These are phyloP conservation scores for Cercospora sp. DNA, from an alignment of 2,329 filamentous ascomycete genomes.

Conservation along the genomic window DNA sequence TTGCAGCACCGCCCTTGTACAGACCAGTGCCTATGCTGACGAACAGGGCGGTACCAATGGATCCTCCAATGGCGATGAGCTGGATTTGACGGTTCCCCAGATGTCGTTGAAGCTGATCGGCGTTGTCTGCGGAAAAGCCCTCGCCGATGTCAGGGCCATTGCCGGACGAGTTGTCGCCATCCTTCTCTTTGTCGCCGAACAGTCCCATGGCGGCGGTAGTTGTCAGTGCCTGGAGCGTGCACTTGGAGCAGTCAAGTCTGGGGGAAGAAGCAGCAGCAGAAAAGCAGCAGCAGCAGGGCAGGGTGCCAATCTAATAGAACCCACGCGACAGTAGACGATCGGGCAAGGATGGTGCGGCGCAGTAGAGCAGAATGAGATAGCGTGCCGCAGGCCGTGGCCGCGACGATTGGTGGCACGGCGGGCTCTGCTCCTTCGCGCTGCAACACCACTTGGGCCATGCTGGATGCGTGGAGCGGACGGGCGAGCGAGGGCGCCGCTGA, in stretches of 20 bases:
- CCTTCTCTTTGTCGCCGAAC: constrained; percentile 23
- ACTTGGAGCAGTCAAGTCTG: background rate
- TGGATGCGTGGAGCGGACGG: background rate
- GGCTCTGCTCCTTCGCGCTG: constrained; percentile 5
- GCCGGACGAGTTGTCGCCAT: constrained; percentile 17
- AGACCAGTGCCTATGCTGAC: constrained; percentile 59
- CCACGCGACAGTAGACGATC: constrained; percentile 1
- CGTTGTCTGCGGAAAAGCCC: constrained; percentile 29
- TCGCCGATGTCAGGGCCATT: constrained; percentile 19
- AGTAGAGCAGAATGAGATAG: background rate
- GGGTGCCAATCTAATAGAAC: background rate
- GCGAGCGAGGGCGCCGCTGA: constrained; percentile 7
- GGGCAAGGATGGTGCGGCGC: background rate
- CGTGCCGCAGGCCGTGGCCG: background rate
- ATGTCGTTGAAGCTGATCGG: constrained; percentile 37
- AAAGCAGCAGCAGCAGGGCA: background rate
- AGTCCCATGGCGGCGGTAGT: constrained; percentile 18
- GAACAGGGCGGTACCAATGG: constrained; percentile 40
- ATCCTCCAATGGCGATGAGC: constrained; percentile 41
- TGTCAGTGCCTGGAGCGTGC: background rate
- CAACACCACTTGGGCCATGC: background rate
- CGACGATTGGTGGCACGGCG: constrained; percentile 9
- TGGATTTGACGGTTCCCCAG: constrained; percentile 41
- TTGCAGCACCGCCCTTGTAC: constrained; percentile 52
- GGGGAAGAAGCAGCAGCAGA: background rate